A percentile compares a stretch with the other conserved stretches of the same genome.
Conservation (phyloP, 257 asterid species). For the Primulina eburnea region DNA sequence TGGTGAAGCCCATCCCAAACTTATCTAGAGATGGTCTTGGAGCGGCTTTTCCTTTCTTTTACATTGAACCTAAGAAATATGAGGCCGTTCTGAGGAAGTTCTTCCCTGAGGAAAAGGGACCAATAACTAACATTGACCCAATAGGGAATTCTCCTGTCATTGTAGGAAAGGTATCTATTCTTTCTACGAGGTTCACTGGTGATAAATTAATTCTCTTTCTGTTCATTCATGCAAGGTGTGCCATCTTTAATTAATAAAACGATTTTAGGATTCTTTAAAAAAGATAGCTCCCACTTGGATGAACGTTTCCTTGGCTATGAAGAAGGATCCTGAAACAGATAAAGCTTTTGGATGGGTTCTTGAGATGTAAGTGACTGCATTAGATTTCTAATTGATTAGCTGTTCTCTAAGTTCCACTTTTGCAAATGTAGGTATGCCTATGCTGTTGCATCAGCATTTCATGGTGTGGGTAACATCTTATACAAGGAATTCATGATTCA, state of each 20-base stretch:
- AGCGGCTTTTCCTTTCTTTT: constrained; percentile 94
- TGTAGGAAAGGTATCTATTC: constrained; percentile 62
- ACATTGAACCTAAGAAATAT: constrained; percentile 83
- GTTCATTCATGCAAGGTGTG: constrained; percentile 12
- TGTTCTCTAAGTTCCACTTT: constrained; percentile 9
- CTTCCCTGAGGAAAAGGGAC: constrained; percentile 69
- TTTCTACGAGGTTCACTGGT: neutral
- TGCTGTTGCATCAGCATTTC: constrained; percentile 88
- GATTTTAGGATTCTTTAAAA: constrained; percentile 56
- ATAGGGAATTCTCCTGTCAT: constrained; percentile 97
- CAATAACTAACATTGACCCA: constrained; percentile 83
- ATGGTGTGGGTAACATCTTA: constrained; percentile 71
- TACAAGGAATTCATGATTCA: constrained; percentile 96
- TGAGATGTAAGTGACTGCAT: constrained; percentile 62
- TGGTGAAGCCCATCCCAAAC: constrained; percentile 90
- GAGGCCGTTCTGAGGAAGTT: constrained; percentile 70
- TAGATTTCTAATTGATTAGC: constrained; percentile 8
- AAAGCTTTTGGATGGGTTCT: constrained; percentile 99
- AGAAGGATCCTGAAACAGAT: constrained; percentile 89
- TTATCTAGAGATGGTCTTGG: constrained; percentile 65
- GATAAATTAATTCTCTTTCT: constrained; percentile 11
- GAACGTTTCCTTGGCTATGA: constrained; percentile 94
- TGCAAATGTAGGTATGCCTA: constrained; percentile 74
- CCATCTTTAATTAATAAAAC: constrained; percentile 17
- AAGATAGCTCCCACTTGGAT: constrained; percentile 97